These are phyloP conservation scores for Aspergillus felis DNA, from an alignment of 2,329 filamentous ascomycete genomes.

Conservation along the genomic window DNA sequence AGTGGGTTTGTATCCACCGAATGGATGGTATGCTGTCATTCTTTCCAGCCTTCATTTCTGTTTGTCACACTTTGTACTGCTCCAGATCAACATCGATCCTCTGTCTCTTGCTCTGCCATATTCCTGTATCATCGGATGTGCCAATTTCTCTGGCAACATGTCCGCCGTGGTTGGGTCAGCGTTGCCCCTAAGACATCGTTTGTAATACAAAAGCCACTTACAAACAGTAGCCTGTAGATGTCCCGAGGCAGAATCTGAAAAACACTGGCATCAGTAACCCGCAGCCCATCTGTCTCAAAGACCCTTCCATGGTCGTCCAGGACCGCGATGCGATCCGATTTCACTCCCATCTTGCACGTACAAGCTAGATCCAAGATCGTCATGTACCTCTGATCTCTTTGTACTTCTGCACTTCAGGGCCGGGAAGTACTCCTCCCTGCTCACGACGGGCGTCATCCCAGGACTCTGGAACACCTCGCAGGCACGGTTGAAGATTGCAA, in stretches of 20 bases:
- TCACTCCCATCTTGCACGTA: conserved; percentile 37
- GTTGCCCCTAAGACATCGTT: not conserved
- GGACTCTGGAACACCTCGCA: conserved; percentile 32
- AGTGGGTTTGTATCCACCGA: too few species aligned
- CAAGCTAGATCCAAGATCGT: conserved; percentile 27
- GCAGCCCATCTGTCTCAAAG: conserved; percentile 26
- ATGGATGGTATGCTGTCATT: too few species aligned
- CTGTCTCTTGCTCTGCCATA: not conserved
- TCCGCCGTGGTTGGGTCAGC: conserved; percentile 16
- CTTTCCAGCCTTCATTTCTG: too few species aligned
- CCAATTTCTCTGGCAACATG: conserved; percentile 38
- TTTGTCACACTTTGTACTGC: too few species aligned
- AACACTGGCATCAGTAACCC: conserved; percentile 33
- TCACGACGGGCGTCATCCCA: conserved; percentile 26
- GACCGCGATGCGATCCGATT: conserved; percentile 27
- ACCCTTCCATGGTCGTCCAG: conserved; percentile 28
- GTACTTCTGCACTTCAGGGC: conserved; percentile 37
- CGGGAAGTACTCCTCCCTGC: conserved; percentile 34
- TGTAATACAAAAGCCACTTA: conserved; percentile 8
- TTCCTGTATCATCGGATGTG: conserved; percentile 13
- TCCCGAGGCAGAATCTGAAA: conserved; percentile 34
- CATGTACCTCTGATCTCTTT: conserved; percentile 35
- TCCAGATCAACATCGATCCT: too few species aligned
- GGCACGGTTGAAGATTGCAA: conserved; percentile 41
- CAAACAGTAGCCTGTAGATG: conserved; percentile 34